These are phyloP conservation scores for Peterozyma toletana DNA, from an alignment of 805 yeast species.

Conservation along the genomic window DNA sequence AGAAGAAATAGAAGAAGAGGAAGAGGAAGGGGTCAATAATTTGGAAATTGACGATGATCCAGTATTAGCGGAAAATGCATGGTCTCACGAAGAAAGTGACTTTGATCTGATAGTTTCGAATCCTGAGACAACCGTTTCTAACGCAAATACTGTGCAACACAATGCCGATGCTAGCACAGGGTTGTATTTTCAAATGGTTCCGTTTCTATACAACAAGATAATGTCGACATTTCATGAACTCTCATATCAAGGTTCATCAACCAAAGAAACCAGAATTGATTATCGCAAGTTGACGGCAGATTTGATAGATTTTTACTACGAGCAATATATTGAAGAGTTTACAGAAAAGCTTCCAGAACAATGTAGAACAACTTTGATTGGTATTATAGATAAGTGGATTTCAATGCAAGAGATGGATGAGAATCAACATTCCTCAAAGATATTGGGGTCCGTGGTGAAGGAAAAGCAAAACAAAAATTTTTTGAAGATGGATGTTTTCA, in stretches of 20 bases:
- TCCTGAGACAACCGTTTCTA: too few relatives aligned
- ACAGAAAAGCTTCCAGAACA: slow-evolving; percentile 24
- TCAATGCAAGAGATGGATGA: slow-evolving; percentile 26
- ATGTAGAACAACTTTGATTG: slow-evolving; percentile 19
- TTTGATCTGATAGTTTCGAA: not conserved
- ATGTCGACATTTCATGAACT: slow-evolving; percentile 15
- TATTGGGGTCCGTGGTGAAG: slow-evolving; percentile 21
- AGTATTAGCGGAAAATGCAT: too few relatives aligned
- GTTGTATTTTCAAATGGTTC: slow-evolving; percentile 27
- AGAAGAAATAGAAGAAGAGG: not conserved
- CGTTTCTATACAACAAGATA: slow-evolving; percentile 21
- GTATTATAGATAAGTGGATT: slow-evolving; percentile 32
- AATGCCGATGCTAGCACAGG: slow-evolving; percentile 14
- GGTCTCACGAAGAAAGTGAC: slow-evolving; percentile 15
- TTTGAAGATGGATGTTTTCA: slow-evolving; percentile 40
- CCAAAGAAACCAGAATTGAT: slow-evolving; percentile 13
- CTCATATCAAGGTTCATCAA: slow-evolving; percentile 16
- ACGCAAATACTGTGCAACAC: not conserved
- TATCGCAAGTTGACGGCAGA: slow-evolving; percentile 20
- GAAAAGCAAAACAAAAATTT: slow-evolving; percentile 16
- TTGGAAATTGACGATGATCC: slow-evolving; percentile 10
- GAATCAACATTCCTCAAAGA: slow-evolving; percentile 29
- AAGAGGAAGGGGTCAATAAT: slow-evolving; percentile 10
- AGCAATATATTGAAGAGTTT: slow-evolving; percentile 25
- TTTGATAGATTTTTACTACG: slow-evolving; percentile 26